Evolutionary conservation across 1,284 basidiomycete species (phyloP).

Genomic region (Apiotrichum laibachii): DNA sequence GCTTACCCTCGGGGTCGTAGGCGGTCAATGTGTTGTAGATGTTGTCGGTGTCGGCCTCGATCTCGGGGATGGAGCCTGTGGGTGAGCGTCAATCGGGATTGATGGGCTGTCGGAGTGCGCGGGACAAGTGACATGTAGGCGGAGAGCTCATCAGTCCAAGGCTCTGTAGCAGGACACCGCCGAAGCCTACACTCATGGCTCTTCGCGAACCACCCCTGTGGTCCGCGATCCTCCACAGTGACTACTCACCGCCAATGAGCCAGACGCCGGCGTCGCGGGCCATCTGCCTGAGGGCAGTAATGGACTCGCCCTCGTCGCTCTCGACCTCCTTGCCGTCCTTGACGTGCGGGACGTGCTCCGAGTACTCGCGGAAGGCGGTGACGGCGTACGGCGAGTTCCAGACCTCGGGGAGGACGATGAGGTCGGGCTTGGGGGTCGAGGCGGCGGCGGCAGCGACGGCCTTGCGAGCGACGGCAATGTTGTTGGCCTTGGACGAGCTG

Average conservation of each 20-base stretch:
- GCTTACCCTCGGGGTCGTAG: slow-evolving; percentile 75
- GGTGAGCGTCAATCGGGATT: neutral
- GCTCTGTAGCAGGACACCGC: too few species aligned
- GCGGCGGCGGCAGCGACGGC: slow-evolving; percentile 70
- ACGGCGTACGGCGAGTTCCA: slow-evolving; percentile 98
- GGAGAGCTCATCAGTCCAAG: too few species aligned
- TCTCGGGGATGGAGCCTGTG: slow-evolving; percentile 84
- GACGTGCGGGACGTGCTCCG: slow-evolving; percentile 64
- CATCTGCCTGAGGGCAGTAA: slow-evolving; percentile 74
- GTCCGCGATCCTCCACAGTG: neutral
- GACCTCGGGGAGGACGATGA: slow-evolving; percentile 92
- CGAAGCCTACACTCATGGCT: too few species aligned
- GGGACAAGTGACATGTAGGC: neutral
- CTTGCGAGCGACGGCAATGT: slow-evolving; percentile 73
- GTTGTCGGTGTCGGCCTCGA: slow-evolving; percentile 61
- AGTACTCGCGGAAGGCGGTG: slow-evolving; percentile 75
- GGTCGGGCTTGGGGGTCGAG: slow-evolving; percentile 59
- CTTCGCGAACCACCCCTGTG: neutral
- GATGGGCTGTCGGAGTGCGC: neutral
- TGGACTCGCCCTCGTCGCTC: slow-evolving; percentile 61
- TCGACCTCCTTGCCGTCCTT: slow-evolving; percentile 37
- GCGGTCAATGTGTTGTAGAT: slow-evolving; percentile 92
- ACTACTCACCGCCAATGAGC: slow-evolving; percentile 77
- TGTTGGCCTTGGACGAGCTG: slow-evolving; percentile 65
- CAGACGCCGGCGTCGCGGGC: slow-evolving; percentile 80